Conservation (phyloP, 2,329 filamentous ascomycete genomes). For the Metarhizium robertsii region DNA sequence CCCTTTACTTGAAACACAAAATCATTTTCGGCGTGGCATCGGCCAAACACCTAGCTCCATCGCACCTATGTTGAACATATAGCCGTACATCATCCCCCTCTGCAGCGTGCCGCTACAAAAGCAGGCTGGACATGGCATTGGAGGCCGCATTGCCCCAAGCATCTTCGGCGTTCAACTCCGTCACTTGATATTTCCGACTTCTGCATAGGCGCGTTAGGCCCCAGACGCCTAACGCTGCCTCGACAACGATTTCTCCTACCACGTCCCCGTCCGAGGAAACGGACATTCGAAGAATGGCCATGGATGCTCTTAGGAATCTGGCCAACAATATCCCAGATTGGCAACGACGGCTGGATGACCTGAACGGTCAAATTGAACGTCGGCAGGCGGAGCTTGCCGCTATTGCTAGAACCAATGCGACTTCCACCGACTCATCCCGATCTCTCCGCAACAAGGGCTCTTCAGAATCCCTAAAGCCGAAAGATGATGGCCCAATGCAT, state of each 20-base stretch:
- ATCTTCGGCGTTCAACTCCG: background rate
- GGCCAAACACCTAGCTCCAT: background rate
- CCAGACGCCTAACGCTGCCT: slow-evolving; percentile 20
- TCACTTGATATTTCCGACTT: background rate
- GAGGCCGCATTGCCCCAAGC: background rate
- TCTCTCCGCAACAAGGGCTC: slow-evolving; percentile 43
- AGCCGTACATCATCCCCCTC: background rate
- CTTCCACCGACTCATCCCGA: slow-evolving; percentile 20
- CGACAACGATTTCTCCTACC: slow-evolving; percentile 13
- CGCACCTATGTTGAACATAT: background rate
- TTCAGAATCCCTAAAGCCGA: slow-evolving; percentile 42
- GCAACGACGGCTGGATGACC: slow-evolving; percentile 48
- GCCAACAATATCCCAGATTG: slow-evolving; percentile 49
- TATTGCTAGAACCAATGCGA: slow-evolving; percentile 23
- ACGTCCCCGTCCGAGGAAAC: slow-evolving; percentile 19
- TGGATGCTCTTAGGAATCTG: slow-evolving; percentile 48
- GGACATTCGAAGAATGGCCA: slow-evolving; percentile 29
- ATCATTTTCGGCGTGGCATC: background rate
- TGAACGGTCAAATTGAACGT: slow-evolving; percentile 50
- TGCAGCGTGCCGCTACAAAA: background rate
- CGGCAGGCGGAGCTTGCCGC: slow-evolving; percentile 52
- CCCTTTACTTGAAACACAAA: background rate
- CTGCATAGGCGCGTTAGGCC: slow-evolving; percentile 20
- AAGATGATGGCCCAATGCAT: slow-evolving; percentile 30
- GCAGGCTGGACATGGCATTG: background rate